Evolutionary conservation across 2,329 filamentous ascomycete genomes (phyloP).

Genomic region (Thielaviopsis populi): DNA sequence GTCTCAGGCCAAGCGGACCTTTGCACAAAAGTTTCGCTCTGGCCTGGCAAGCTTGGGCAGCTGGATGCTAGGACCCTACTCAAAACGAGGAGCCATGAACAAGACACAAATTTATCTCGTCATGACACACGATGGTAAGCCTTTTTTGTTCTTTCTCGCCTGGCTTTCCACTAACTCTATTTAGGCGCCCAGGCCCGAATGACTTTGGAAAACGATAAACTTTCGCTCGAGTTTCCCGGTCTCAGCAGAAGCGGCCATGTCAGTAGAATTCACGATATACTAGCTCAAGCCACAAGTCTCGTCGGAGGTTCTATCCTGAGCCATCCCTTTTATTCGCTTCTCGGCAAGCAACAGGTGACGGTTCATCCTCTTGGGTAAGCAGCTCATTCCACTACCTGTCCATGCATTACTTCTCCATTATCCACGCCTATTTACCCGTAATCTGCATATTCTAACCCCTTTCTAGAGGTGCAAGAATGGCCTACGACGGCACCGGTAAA

Average conservation of each 20-base stretch:
- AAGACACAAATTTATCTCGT: slow-evolving; percentile 49
- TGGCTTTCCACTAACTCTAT: neutral
- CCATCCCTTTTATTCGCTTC: slow-evolving; percentile 41
- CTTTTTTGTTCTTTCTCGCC: neutral
- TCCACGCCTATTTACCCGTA: too few relatives aligned
- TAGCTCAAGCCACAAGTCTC: slow-evolving; percentile 39
- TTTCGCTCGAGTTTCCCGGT: slow-evolving; percentile 43
- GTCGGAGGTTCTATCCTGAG: slow-evolving; percentile 46
- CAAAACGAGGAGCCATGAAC: slow-evolving; percentile 38
- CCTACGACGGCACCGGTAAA: slow-evolving; percentile 38
- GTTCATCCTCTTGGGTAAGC: slow-evolving; percentile 49
- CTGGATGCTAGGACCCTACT: slow-evolving; percentile 44
- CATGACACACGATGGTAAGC: slow-evolving; percentile 48
- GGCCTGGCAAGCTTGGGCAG: slow-evolving; percentile 36
- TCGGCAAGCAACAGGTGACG: slow-evolving; percentile 44
- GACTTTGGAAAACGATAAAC: slow-evolving; percentile 43
- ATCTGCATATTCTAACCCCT: neutral
- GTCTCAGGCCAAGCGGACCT: slow-evolving; percentile 24
- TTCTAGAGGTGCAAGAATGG: slow-evolving; percentile 45
- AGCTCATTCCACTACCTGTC: neutral
- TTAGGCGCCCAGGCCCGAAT: slow-evolving; percentile 43
- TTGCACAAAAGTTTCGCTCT: slow-evolving; percentile 31
- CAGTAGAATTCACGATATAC: slow-evolving; percentile 34
- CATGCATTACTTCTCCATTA: neutral
- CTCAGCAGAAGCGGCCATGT: slow-evolving; percentile 42